phyloP scores from a whole-genome alignment of 306 rosid species.

The Quercus berberidifolia region DNA sequence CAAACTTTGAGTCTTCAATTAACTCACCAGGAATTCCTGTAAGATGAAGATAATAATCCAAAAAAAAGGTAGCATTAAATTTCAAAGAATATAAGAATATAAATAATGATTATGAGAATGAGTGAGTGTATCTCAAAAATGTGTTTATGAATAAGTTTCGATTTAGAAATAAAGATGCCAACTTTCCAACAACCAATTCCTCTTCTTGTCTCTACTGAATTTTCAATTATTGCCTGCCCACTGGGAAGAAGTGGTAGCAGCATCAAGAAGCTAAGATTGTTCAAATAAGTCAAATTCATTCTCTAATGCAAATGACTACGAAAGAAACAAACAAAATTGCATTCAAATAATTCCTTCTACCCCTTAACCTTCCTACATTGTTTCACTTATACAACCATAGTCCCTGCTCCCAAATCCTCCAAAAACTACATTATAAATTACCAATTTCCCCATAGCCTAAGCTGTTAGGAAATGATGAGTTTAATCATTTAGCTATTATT shows the following conservation, averaged over 20 bases:
- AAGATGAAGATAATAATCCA: constrained; percentile 10
- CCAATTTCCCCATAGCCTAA: too few species aligned
- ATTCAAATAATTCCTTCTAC: background rate
- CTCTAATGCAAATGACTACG: background rate
- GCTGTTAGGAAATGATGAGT: too few species aligned
- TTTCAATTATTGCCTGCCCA: too few species aligned
- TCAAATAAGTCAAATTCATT: background rate
- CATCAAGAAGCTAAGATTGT: background rate
- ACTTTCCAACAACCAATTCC: too few species aligned
- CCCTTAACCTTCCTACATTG: background rate
- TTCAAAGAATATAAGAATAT: background rate
- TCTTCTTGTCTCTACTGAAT: too few species aligned
- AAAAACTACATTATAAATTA: too few species aligned
- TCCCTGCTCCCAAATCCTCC: background rate
- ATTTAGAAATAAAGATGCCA: too few species aligned
- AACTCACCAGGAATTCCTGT: constrained; percentile 66
- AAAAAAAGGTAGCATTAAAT: background rate
- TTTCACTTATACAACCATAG: background rate
- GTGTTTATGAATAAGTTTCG: too few species aligned
- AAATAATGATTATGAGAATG: background rate
- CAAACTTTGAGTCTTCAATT: constrained; percentile 81
- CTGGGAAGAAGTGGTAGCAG: background rate
- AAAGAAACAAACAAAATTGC: background rate
- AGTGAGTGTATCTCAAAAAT: too few species aligned
- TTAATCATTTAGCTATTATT: too few species aligned